These are phyloP conservation scores for Aegilops umbellulata DNA, from an alignment of 176 grass and related monocot species.

Conservation along the genomic window DNA sequence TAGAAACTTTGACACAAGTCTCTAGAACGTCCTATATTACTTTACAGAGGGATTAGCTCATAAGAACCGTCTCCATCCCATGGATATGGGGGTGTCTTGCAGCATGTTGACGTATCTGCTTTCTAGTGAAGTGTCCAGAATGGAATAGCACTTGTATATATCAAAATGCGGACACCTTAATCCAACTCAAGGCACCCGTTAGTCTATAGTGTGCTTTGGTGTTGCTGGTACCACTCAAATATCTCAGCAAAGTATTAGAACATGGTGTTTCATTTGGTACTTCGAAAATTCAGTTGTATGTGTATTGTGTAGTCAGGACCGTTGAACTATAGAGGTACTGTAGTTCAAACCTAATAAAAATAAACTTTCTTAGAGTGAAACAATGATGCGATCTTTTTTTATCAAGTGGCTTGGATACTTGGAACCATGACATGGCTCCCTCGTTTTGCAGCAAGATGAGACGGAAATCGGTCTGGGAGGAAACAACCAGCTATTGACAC, in stretches of 20 bases:
- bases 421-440: neutral
- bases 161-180: neutral
- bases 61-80: neutral
- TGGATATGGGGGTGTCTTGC: neutral
- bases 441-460: conserved; percentile 86
- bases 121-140: neutral
- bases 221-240: neutral
- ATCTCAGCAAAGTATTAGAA: neutral
- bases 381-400: neutral
- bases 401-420: neutral
- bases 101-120: neutral
- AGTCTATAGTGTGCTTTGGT: neutral
- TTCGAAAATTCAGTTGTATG: neutral
- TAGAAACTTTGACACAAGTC: no score
- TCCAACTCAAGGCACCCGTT: neutral
- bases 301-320: neutral
- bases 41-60: neutral
- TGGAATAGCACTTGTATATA: neutral
- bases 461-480: conserved; percentile 82
- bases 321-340: neutral
- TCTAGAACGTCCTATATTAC: no score
- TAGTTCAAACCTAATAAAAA: no score
- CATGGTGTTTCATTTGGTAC: neutral
- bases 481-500: conserved; percentile 68
- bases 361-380: neutral